Evolutionary conservation across 306 rosid species (phyloP), one percentile per base, ranked within the genome.

Genomic region (Dryas octopetala): DNA sequence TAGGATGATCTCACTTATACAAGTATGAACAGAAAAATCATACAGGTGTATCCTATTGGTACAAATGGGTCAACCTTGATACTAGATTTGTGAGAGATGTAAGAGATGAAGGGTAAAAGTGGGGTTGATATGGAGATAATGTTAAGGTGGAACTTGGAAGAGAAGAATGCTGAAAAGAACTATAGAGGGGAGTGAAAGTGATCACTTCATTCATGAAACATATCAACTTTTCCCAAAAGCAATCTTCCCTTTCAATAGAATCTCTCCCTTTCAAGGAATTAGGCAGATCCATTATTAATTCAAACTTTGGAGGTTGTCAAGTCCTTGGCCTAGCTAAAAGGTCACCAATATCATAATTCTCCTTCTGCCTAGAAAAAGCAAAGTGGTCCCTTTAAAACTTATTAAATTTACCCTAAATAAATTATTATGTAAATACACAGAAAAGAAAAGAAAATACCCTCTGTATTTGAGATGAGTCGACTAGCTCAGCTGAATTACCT

Each of bases 181-280:
- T 26, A 44, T 57, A 10, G 50, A 9, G 49, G 70, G 64, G 2
- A 13, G 45, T 66, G 78, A 82, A 82, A 73, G 58, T 13, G 68
- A 73, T 58, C 70, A 61, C 50, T 62, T 60, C 85, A 43, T 80
- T 45, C 12, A 80, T 62, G 68, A 57, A 48, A 28, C 23, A 4
- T 17, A 14, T 9, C 28, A 26, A 19, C 16, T 71, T 26, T 41
- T 13, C 15, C 40, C 51, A 26, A 74, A 82, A 68, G 82, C 64
- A 69, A 46, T 3, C 32, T 48, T 5, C 10, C 19, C 69, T 17
- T 61, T 60, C 19, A 47, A 67, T 19, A 43, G 77, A 68, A 85
- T 75, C 65, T 67, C 26, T 72, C 77, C 26, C 81, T 71, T 7
- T 79, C 73, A 82, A 67, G 74, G 84, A 82, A 82, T 73, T 68